Conservation (phyloP, 768 basidiomycete species). For the Trametes elegans region DNA sequence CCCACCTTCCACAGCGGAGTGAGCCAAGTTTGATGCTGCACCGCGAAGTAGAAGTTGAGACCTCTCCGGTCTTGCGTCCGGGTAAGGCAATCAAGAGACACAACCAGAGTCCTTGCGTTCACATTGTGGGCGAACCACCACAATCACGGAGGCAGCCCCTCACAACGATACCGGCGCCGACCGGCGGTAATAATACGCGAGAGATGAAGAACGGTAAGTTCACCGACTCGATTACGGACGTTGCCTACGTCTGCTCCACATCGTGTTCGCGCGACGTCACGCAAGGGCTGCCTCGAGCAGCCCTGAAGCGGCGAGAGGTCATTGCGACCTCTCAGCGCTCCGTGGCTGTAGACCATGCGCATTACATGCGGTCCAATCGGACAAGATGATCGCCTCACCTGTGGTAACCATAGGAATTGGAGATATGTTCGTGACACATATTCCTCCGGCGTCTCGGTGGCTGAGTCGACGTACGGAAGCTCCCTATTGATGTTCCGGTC, state of each 20-base stretch:
- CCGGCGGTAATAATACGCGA: no score
- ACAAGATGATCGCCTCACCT: conserved; percentile 39
- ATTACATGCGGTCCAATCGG: conserved; percentile 10
- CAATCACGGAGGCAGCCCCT: no score
- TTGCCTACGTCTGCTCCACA: conserved; percentile 1
- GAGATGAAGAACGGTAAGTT: background rate
- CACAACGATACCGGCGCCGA: no score
- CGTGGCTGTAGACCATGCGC: background rate
- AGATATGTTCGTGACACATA: conserved; percentile 65
- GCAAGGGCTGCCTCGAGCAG: conserved; percentile 6
- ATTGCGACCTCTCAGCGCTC: conserved; percentile 1
- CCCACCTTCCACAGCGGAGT: no score
- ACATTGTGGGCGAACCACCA: no score
- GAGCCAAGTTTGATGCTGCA: no score
- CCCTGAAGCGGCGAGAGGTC: conserved; percentile 4
- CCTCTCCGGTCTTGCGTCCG: no score
- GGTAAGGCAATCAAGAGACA: no score
- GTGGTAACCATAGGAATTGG: conserved; percentile 77
- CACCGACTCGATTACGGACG: background rate
- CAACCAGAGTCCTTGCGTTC: no score
- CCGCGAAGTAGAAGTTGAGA: no score
- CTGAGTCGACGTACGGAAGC: conserved; percentile 48
- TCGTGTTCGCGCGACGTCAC: conserved; percentile 9
- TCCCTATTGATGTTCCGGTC: conserved; percentile 57
- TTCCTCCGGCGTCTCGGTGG: conserved; percentile 47